These are phyloP conservation scores for Paracoccidioides brasiliensis DNA, from an alignment of 2,329 filamentous ascomycete genomes.

Conservation along the genomic window DNA sequence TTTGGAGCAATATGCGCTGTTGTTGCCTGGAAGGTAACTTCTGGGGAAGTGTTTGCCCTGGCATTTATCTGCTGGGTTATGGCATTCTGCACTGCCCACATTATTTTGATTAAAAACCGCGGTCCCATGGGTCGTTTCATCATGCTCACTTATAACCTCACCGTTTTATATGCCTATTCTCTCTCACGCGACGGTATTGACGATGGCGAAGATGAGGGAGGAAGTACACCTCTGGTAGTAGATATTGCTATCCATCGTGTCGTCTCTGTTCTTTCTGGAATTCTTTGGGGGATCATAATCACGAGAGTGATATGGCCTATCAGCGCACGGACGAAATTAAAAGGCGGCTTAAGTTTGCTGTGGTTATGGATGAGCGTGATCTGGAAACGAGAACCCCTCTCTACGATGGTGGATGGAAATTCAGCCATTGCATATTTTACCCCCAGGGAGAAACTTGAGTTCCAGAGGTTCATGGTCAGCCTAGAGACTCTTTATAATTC, in stretches of 20 bases:
- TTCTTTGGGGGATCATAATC: constrained; percentile 82
- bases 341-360: constrained; percentile 76
- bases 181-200: constrained; percentile 67
- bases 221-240: constrained; percentile 66
- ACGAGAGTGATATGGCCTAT: constrained; percentile 90
- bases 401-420: constrained; percentile 51
- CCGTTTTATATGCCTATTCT: constrained; percentile 86
- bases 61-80: constrained; percentile 71
- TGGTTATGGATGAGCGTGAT: constrained; percentile 92
- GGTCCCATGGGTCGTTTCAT: constrained; percentile 89
- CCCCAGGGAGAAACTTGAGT: constrained; percentile 71
- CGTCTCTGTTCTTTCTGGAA: constrained; percentile 71
- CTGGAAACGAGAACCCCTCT: constrained; percentile 86
- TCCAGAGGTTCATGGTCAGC: constrained; percentile 65
- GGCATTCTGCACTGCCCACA: constrained; percentile 72
- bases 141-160: constrained; percentile 90
- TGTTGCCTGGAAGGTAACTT: constrained; percentile 61
- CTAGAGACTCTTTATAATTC: constrained; percentile 60
- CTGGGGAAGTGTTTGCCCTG: constrained; percentile 62
- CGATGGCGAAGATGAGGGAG: constrained; percentile 76
- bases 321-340: constrained; percentile 74
- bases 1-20: constrained; percentile 66
- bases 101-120: constrained; percentile 72
- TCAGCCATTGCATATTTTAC: constrained; percentile 61
- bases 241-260: constrained; percentile 83